phyloP scores from a whole-genome alignment of 1,284 basidiomycete genomes.

The Neolentinus lepideus region DNA sequence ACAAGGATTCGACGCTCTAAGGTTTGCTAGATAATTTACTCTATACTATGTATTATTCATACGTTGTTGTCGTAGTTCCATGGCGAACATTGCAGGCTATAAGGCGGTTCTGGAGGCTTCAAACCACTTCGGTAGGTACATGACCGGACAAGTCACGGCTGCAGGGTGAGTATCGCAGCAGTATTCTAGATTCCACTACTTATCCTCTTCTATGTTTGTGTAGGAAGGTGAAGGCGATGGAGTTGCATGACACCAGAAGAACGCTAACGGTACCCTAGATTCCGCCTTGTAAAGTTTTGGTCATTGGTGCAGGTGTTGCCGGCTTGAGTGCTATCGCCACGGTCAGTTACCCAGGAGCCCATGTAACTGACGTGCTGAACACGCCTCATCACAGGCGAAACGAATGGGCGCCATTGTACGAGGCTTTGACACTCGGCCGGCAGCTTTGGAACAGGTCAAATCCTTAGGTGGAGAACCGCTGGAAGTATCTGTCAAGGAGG shows the following conservation, averaged over 20 bases:
- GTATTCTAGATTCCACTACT: too few species aligned
- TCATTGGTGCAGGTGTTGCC: conserved; percentile 83
- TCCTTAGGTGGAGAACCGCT: conserved; percentile 83
- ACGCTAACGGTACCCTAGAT: conserved; percentile 40
- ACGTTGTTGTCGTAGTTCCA: conserved; percentile 46
- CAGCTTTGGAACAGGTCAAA: conserved; percentile 80
- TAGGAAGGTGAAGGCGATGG: conserved; percentile 17
- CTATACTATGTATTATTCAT: too few species aligned
- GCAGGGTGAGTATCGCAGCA: conserved; percentile 51
- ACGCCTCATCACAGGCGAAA: conserved; percentile 42
- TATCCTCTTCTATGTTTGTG: too few species aligned
- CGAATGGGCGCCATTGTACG: conserved; percentile 81
- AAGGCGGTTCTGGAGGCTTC: conserved; percentile 84
- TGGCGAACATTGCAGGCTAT: conserved; percentile 85
- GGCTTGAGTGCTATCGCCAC: conserved; percentile 82
- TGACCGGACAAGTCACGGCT: conserved; percentile 84
- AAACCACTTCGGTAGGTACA: conserved; percentile 80
- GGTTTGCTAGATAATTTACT: conserved; percentile 43
- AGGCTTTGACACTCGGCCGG: conserved; percentile 79
- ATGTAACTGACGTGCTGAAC: not conserved
- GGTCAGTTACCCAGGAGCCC: conserved; percentile 27
- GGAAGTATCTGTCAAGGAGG: conserved; percentile 71
- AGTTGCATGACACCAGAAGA: conserved; percentile 3
- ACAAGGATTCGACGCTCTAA: conserved; percentile 80
- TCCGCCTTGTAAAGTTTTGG: conserved; percentile 77